Conservation (phyloP, 495 filamentous ascomycete species). For the Aspergillus affinis region DNA sequence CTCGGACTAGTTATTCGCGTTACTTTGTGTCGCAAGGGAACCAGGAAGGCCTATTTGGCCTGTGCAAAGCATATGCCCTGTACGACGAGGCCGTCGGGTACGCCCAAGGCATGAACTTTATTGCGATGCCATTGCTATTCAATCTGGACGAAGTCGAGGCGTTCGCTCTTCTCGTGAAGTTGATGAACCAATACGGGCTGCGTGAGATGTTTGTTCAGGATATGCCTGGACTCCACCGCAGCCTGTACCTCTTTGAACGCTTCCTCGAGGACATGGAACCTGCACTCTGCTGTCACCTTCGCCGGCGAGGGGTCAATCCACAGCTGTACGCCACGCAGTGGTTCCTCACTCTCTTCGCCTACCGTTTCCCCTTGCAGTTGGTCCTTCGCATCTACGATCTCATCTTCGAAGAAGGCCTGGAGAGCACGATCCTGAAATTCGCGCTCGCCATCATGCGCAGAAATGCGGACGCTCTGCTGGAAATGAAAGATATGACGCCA, state of each 20-base stretch:
- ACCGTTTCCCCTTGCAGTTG: slow-evolving; percentile 94
- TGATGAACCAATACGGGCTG: slow-evolving; percentile 96
- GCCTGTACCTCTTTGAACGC: slow-evolving; percentile 92
- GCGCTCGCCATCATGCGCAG: slow-evolving; percentile 94
- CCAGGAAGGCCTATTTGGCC: slow-evolving; percentile 90
- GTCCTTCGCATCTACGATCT: slow-evolving; percentile 96
- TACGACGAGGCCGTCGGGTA: slow-evolving; percentile 95
- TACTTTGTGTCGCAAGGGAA: slow-evolving; percentile 83
- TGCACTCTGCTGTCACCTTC: slow-evolving; percentile 91
- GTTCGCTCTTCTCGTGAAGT: slow-evolving; percentile 84
- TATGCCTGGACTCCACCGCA: slow-evolving; percentile 93
- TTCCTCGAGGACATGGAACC: slow-evolving; percentile 93
- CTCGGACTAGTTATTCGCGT: slow-evolving; percentile 93
- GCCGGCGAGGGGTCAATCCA: slow-evolving; percentile 80
- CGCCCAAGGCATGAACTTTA: slow-evolving; percentile 98
- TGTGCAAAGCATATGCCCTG: slow-evolving; percentile 96
- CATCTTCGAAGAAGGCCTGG: slow-evolving; percentile 91
- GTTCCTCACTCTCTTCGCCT: slow-evolving; percentile 99
- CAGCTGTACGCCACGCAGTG: slow-evolving; percentile 97
- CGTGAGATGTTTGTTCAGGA: slow-evolving; percentile 93
- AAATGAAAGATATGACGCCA: slow-evolving; percentile 84
- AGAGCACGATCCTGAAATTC: slow-evolving; percentile 87
- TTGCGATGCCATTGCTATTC: slow-evolving; percentile 95
- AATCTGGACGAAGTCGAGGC: slow-evolving; percentile 98
- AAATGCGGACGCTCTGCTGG: slow-evolving; percentile 75